These are phyloP conservation scores for Saccharomycopsis vini DNA, from an alignment of 805 yeast species.

Conservation along the genomic window DNA sequence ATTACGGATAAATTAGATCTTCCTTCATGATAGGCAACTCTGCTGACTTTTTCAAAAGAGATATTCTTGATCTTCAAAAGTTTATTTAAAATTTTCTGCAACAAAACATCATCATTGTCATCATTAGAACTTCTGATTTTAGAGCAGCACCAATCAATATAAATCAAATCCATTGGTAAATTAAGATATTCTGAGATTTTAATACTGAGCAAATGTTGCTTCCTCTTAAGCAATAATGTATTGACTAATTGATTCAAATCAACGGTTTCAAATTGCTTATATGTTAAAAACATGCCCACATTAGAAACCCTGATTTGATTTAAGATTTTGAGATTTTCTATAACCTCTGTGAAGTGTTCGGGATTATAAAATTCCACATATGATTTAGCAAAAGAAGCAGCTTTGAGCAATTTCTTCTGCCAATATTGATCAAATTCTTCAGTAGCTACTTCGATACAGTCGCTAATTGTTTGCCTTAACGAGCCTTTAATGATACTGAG, in stretches of 20 bases:
- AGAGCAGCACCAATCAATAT: conserved; percentile 71
- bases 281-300: conserved; percentile 62
- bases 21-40: conserved; percentile 74
- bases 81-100: conserved; percentile 38
- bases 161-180: conserved; percentile 43
- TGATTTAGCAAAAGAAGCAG: conserved; percentile 82
- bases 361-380: conserved; percentile 47
- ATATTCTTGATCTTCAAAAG: conserved; percentile 35
- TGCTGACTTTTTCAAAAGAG: conserved; percentile 51
- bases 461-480: conserved; percentile 52
- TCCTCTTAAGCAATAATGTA: conserved; percentile 45
- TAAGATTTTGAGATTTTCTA: conserved; percentile 55
- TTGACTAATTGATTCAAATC: conserved; percentile 45
- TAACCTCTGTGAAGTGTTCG: conserved; percentile 50
- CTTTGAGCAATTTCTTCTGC: conserved; percentile 73
- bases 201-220: conserved; percentile 53
- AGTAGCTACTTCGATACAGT: conserved; percentile 64
- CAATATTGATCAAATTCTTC: conserved; percentile 69
- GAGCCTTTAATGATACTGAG: conserved; percentile 27
- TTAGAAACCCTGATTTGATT: conserved; percentile 59
- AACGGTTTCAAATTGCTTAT: conserved; percentile 38
- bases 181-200: conserved; percentile 46
- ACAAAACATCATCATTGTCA: conserved; percentile 51
- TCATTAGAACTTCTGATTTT: conserved; percentile 50
- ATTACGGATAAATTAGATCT: conserved; percentile 57